phyloP scores from a whole-genome alignment of 2,329 filamentous ascomycete genomes.

The Trichoderma sp. region DNA sequence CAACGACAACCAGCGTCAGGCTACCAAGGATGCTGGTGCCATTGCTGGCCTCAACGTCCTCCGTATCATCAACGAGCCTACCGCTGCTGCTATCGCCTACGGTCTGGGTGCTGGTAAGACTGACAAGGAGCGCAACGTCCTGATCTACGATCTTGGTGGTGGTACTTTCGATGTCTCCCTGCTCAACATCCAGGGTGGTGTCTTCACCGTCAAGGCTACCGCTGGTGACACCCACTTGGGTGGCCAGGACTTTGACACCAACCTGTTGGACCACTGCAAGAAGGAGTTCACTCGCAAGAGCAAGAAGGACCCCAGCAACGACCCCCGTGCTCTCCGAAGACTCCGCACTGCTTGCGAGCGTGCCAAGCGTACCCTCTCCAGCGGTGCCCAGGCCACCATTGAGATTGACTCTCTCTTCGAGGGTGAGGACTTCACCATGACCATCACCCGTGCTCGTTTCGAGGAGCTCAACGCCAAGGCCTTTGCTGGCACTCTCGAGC shows the following conservation, averaged over 20 bases:
- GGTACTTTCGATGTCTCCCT: conserved; percentile 99
- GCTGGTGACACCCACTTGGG: conserved; percentile 96
- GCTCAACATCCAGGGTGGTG: conserved; percentile 97
- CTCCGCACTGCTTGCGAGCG: conserved; percentile 98
- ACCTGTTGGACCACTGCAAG: conserved; percentile 94
- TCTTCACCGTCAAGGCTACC: conserved; percentile 98
- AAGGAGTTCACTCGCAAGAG: conserved; percentile 78
- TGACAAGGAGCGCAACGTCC: conserved; percentile 96
- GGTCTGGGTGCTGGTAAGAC: conserved; percentile 94
- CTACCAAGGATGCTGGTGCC: conserved; percentile 98
- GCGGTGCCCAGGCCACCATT: conserved; percentile 93
- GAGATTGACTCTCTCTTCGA: conserved; percentile 99
- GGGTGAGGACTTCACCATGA: conserved; percentile 94
- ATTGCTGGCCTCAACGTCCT: conserved; percentile 97
- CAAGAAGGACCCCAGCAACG: conserved; percentile 77
- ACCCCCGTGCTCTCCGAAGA: conserved; percentile 90
- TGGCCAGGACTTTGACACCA: conserved; percentile 95
- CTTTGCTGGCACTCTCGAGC: conserved; percentile 90
- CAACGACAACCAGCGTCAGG: conserved; percentile 99
- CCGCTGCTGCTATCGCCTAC: conserved; percentile 96
- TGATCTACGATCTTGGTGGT: conserved; percentile 99
- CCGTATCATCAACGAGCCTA: conserved; percentile 99
- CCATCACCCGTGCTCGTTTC: conserved; percentile 97
- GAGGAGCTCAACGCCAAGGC: conserved; percentile 97
- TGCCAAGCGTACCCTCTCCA: conserved; percentile 98